Evolutionary conservation across 352 stramenopile species (phyloP), one percentile per base, ranked within the genome.

Genomic region (Globisporangium heterothallicum): DNA sequence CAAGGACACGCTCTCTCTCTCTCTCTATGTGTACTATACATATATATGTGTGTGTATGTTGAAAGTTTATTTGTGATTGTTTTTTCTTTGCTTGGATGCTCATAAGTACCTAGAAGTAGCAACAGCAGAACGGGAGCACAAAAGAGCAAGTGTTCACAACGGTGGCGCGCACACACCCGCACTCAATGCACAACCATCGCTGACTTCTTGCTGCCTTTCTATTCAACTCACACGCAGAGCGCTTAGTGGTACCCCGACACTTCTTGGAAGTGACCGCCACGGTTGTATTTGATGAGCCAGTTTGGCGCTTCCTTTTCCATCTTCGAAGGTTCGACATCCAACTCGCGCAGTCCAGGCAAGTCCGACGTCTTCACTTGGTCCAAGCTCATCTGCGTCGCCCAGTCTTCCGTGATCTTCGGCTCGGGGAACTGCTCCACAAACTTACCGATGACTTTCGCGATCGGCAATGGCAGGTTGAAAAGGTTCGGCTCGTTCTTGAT

Each of bases 261-360:
- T 63, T 95, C 81, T 67, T 90, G 77, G 73, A 98, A 98, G 71
- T 98, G 95, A 41, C 95, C 95, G 35, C 91, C 94, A 32, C 70
- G 62, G 74, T 97, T 94, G 75, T 95, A 98, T 64, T 93, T 88
- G 71, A 98, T 79, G 55, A 99, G 77, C 67, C 97, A 99, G 66
- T 88, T 88, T 44, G 97, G 97, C 24, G 93, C 91, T 54, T 97
- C 79, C 71, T 97, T 97, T 66, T 98, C 94, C 62, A 99, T 84
- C 58, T 94, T 94, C 49, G 73, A 86, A 18, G 90, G 86, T 56
- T 88, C 85, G 19, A 99, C 64, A 53, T 88, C 79, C 38, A 95
- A 63, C 60, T 94, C 81, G 6, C 80, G 79, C 35, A 93, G 65
- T 24, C 82, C 84, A 3, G 84, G 84, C 25, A 92, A 53, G 45